Evolutionary conservation across 768 basidiomycete genomes (phyloP), one percentile per base, ranked within the genome.

Genomic region (Kwoniella botswanensis): DNA sequence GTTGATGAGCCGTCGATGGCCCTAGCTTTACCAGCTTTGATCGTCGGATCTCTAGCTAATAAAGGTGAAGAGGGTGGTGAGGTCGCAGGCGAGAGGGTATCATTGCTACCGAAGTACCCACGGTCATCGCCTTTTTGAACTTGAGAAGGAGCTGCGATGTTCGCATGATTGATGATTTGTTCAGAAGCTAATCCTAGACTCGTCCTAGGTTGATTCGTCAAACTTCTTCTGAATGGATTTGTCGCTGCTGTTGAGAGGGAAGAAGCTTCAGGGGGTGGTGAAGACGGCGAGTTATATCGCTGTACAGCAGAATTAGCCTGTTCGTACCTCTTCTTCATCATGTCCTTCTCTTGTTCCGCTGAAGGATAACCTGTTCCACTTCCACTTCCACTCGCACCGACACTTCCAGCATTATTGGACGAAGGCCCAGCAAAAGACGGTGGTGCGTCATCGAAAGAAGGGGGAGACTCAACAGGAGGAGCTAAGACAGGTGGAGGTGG

Each of bases 291-390:
- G 22, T n/a, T 29, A 22, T 63, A 35, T 53, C 64, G 62, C 9
- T 52, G 22, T 15, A 70, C 75, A 12, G 68, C 58, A 24, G 50
- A 21, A 13, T 67, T 76, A 24, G 82, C 80, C 15, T 71, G 71
- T 67, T 82, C 79, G 68, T 78, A 81, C 55, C 78, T 55, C 24
- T 57, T 60, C 43, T 73, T 56, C 82, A 79, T 81, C 26, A 71
- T 52, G n/a, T 81, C 77, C 57, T 82, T 82, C 70, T 82, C 82
- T 46, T 80, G 74, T 50, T 71, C 71, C 2, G 81, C 79, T 13
- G 56, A 44, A 5, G 35, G 15, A 12, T 55, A 35, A 11, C 63
- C 52, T 7, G 1, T 35, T 52, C 61, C 42, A 26, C 50, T 63
- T 15, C 10, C 44, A 53, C 46, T 53, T 4, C 50, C 50, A 53